Base-by-base conservation (phyloP, 352 stramenopile genomes). In the Hyaloperonospora arabidopsidis region DNA sequence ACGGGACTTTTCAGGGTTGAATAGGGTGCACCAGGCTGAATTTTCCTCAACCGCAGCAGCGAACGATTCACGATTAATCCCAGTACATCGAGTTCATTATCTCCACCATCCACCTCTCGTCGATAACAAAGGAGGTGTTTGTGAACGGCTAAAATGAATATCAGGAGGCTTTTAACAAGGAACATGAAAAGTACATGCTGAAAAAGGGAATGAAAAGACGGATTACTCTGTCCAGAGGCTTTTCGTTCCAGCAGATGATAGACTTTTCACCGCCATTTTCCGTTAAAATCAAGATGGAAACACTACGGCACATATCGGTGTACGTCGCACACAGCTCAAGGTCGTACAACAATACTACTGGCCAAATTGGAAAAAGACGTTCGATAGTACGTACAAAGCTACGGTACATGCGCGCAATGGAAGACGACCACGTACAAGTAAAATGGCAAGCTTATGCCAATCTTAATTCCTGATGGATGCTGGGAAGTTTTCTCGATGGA, bases 391-490 rank as follows among this genome's bases (percentile, higher is more conserved):
- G 45, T 50, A 4, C 5, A 14, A 13, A 40, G 23, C 10, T 50
- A 28, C 13, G 51, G 50, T 5, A 51, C 28, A 7, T 54, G 28
- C 18, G 36, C 45, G 44, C 5, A 23, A 25, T 50, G 45, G 35
- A 59, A 54, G 45, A 18, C 32, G 8, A 44, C 17, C n/a, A 39
- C 18, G 4, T 45, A 45, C 10, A 40, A 44, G 8, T 49, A 49
- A 1, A 54, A 59, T 4, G 45, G 45, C 22, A n/a, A 28, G n/a
- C 36, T 49, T 18, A 15, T 41, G 12, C 4, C 4, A 5, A 41
- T 41, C 5, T 11, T 11, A 15, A 15, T 41, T 41, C 11, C 35
- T 5, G n/a, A 15, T 5, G 35, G 13, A 15, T 41, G 35, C 35
- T 41, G 35, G 35, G 4, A 41, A 41, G 35, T 41, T 5, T 5